Base-by-base conservation (phyloP, 1,284 basidiomycete genomes). In the Ustilago curta region DNA sequence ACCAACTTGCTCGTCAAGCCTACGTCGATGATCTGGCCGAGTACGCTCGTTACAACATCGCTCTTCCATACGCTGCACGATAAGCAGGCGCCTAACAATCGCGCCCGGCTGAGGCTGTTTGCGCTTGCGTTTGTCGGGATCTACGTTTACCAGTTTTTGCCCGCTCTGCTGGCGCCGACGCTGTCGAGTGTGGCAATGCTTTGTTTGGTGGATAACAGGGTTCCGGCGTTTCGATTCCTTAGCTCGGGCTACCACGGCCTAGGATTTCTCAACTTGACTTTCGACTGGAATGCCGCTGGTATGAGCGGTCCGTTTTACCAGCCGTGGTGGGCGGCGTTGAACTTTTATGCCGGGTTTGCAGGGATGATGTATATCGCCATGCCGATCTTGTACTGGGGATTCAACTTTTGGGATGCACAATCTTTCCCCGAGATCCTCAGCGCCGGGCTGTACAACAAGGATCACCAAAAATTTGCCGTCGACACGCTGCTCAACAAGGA, bases 21-120 rank as follows among this genome's bases (percentile, higher is more conserved):
- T 0, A 80, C 81, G 11, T 56, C 79, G 23, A 85, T 85, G 84
- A 77, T 85, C n/a, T 88, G 87, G 85, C 88, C 88, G 0, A 84
- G 85, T 18, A 85, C 85, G 3, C 84, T 88, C 4, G 87, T 88
- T 29, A 85, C 84, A 3, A 86, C 87, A 4, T 86, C 87, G 50
- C 85, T 88, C 19, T 88, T 88, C 70, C 87, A 87, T 27, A 88
- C 87, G 0, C 82, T 88, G n/a, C 88, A 88, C 72, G 85, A 85
- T 48, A 77, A 80, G 32, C 64, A 78, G n/a, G 68, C 80, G 9
- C 54, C 68, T 4, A 74, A 86, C 42, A 88, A 85, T 4, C 57
- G 80, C 0, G 78, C 83, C 16, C 73, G 87, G n/a, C 76, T 88
- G 25, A 81, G 84, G 5, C 77, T 88, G 48, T 88, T 88, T 66